These are phyloP conservation scores for Lepidium sativum DNA, from an alignment of 345 rosid species.

Conservation along the genomic window DNA sequence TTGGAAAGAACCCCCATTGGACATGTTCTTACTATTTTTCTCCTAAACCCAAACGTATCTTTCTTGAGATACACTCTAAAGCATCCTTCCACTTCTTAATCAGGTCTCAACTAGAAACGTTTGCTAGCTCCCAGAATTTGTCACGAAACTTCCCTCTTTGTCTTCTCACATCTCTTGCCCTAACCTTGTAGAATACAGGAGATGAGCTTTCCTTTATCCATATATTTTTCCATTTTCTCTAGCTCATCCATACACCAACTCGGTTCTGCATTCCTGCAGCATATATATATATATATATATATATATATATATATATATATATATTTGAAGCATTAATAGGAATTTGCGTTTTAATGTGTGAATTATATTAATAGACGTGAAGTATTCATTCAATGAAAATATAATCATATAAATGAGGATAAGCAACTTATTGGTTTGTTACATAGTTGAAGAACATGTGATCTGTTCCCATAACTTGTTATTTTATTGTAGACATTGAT, in stretches of 20 bases:
- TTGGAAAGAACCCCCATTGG: too few relatives aligned
- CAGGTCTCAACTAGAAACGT: not conserved
- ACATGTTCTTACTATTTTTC: not conserved
- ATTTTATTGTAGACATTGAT: too few relatives aligned
- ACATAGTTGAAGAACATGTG: too few relatives aligned
- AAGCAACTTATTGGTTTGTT: too few relatives aligned
- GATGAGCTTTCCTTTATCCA: not conserved
- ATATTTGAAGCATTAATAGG: too few relatives aligned
- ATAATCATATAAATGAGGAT: too few relatives aligned
- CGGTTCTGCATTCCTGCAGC: not conserved
- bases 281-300: too few relatives aligned
- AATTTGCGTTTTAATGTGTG: too few relatives aligned
- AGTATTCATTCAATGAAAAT: too few relatives aligned
- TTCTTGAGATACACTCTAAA: not conserved
- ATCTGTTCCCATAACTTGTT: too few relatives aligned
- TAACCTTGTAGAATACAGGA: conserved; percentile 1
- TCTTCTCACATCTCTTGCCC: not conserved
- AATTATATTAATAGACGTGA: too few relatives aligned
- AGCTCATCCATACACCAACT: not conserved
- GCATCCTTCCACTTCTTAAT: not conserved
- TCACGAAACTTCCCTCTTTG: not conserved
- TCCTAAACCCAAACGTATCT: not conserved
- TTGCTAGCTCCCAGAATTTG: not conserved
- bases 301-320: too few relatives aligned
- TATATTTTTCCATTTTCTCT: not conserved